Percentiles rank a stretch among this genome's conserved stretches.
phyloP scores from a whole-genome alignment of 306 rosid species.

The Sesbania bispinosa region DNA sequence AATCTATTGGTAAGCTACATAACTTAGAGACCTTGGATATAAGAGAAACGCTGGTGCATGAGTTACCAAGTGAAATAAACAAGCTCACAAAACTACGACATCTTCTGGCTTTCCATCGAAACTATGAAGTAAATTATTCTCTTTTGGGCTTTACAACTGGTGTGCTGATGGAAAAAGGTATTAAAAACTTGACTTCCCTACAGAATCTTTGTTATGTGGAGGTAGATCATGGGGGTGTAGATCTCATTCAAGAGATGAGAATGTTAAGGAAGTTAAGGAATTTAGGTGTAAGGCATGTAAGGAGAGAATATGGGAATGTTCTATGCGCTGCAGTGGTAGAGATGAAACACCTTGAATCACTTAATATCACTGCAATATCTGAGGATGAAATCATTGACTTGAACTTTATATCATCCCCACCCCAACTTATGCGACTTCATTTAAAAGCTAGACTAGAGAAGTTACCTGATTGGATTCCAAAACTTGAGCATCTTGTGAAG shows the following conservation, averaged over 20 bases:
- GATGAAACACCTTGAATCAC: neutral
- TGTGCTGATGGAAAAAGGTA: neutral
- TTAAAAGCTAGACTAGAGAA: neutral
- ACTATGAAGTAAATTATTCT: neutral
- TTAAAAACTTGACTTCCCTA: neutral
- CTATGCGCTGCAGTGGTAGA: neutral
- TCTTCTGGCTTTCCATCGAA: neutral
- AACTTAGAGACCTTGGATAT: conserved; percentile 17
- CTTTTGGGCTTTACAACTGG: neutral
- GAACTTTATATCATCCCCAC: neutral
- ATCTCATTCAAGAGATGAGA: neutral
- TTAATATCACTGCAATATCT: neutral
- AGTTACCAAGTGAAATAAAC: conserved; percentile 10
- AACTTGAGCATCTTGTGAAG: neutral
- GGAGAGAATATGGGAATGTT: neutral
- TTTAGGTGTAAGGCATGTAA: neutral
- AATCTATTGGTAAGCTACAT: neutral
- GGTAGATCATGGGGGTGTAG: neutral
- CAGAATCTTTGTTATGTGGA: neutral
- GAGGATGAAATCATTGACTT: too few relatives aligned
- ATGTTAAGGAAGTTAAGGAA: neutral
- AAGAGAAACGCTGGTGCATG: neutral
- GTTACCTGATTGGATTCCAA: conserved; percentile 12
- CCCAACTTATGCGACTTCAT: neutral
- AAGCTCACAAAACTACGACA: conserved; percentile 6